Percentiles rank a stretch among this genome's conserved stretches.
Evolutionary conservation across 1,284 basidiomycete genomes (phyloP).

Genomic region (Trichosporon asahii): DNA sequence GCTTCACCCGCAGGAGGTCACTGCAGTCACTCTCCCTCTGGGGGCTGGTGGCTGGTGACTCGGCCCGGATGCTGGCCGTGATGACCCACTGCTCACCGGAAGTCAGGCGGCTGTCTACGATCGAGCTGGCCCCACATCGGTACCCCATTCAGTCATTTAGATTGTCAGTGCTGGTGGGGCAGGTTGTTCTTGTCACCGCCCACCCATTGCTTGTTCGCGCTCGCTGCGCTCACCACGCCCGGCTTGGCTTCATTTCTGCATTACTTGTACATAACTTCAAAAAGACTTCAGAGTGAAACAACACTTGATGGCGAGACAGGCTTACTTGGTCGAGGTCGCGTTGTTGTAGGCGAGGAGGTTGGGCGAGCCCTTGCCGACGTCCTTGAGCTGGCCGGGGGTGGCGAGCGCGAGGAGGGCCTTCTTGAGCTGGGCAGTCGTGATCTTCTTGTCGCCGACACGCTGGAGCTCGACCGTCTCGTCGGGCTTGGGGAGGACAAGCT

Average conservation of each 20-base stretch:
- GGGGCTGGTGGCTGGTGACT: background rate
- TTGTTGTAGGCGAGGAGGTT: conserved; percentile 82
- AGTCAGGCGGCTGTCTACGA: background rate
- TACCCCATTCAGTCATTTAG: background rate
- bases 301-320: background rate
- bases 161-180: background rate
- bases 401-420: conserved; percentile 65
- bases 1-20: conserved; percentile 4
- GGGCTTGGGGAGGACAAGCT: conserved; percentile 46
- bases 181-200: background rate
- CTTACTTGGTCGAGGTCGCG: conserved; percentile 55
- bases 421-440: conserved; percentile 71
- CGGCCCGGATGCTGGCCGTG: too few relatives aligned
- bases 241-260: conserved; percentile 3
- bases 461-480: conserved; percentile 32
- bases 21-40: background rate
- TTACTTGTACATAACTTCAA: conserved; percentile 10
- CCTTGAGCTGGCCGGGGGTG: conserved; percentile 57
- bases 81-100: too few relatives aligned
- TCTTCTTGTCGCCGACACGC: conserved; percentile 37
- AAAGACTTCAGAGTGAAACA: conserved; percentile 5
- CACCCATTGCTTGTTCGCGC: background rate
- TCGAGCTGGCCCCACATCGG: background rate
- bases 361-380: conserved; percentile 55
- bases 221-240: background rate